These are phyloP conservation scores for Chytriomyces sp. DNA, from an alignment of 192 early-diverging fungal genomes.

Conservation along the genomic window DNA sequence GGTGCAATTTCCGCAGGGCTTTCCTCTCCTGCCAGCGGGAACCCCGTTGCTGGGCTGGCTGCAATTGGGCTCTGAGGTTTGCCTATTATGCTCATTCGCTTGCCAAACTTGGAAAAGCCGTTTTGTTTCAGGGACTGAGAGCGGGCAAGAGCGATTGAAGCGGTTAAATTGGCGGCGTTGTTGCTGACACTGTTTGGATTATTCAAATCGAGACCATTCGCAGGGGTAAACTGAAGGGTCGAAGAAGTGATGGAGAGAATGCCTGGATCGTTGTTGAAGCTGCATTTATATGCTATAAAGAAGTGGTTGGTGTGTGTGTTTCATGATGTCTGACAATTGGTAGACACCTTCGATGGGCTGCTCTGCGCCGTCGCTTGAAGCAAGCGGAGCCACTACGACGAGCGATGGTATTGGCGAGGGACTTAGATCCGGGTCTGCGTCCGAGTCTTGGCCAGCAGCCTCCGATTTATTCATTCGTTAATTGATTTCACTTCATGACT, in stretches of 20 bases:
- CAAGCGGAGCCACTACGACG: not conserved
- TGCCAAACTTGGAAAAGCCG: not conserved
- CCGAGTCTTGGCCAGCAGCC: not conserved
- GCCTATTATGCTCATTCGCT: not conserved
- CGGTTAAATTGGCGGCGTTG: not conserved
- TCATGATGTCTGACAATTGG: not conserved
- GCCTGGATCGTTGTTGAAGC: no score
- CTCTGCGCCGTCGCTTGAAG: not conserved
- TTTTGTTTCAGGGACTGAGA: not conserved
- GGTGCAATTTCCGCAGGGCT: no score
- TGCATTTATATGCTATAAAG: no score
- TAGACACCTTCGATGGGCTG: not conserved
- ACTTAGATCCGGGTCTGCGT: not conserved
- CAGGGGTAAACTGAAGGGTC: no score
- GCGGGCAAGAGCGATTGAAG: not conserved
- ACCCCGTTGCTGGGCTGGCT: no score
- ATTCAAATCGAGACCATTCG: no score
- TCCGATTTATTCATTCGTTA: not conserved
- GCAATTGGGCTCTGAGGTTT: not conserved
- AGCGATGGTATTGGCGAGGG: not conserved
- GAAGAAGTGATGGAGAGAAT: no score
- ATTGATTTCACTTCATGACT: not conserved
- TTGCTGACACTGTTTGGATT: not conserved
- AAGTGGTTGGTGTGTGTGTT: no score
- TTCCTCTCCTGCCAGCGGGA: no score